These are phyloP conservation scores for Colletotrichum karsti DNA, from an alignment of 2,329 filamentous ascomycete genomes.

Conservation along the genomic window DNA sequence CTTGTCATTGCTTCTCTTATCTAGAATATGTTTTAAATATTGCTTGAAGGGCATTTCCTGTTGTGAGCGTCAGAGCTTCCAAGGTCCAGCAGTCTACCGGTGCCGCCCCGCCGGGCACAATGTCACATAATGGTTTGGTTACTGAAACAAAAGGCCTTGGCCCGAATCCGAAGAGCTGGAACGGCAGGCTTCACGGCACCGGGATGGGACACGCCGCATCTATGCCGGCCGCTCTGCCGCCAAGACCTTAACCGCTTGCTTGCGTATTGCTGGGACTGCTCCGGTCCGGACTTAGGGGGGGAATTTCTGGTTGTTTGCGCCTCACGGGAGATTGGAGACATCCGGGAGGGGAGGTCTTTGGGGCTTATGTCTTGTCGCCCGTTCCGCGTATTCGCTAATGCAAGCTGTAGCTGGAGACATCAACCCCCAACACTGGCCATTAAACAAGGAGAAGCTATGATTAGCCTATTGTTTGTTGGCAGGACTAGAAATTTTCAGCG, in stretches of 20 bases:
- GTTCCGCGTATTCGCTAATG: slow-evolving; percentile 1
- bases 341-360: not conserved
- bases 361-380: not conserved
- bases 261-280: not conserved
- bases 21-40: no score
- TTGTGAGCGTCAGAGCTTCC: not conserved
- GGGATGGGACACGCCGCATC: not conserved
- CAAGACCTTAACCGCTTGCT: not conserved
- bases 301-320: not conserved
- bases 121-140: not conserved
- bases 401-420: not conserved
- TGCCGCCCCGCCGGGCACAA: not conserved
- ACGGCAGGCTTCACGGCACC: not conserved
- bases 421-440: not conserved
- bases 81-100: not conserved
- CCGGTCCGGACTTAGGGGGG: not conserved
- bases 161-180: not conserved
- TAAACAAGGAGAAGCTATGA: not conserved
- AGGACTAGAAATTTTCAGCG: not conserved
- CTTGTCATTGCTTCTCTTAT: no score
- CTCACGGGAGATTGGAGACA: not conserved
- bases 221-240: not conserved
- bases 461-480: not conserved
- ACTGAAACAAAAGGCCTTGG: not conserved
- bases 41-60: not conserved